These are phyloP conservation scores for carrot (Daucus carota) DNA, from an alignment of 129 eudicot genomes.

Conservation along the genomic window DNA sequence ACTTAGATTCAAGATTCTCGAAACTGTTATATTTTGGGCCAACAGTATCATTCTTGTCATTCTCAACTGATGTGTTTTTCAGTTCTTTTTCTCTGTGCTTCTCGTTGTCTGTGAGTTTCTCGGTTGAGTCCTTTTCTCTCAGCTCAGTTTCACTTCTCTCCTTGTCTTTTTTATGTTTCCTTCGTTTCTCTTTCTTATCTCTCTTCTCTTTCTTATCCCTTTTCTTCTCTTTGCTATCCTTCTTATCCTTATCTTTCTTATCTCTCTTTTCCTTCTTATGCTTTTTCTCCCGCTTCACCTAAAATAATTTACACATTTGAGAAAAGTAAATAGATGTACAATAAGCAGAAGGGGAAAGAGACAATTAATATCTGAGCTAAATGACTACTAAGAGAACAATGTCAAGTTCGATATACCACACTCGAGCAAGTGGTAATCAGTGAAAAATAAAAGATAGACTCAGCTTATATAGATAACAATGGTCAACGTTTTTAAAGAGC, in stretches of 20 bases:
- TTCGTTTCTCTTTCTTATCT: constrained; percentile 28
- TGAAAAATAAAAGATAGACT: not conserved
- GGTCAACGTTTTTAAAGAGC: not conserved
- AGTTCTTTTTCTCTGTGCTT: constrained; percentile 19
- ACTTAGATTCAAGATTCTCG: constrained; percentile 16
- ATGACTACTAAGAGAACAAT: not conserved
- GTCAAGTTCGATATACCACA: not conserved
- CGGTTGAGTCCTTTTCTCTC: constrained; percentile 12
- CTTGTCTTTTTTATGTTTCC: constrained; percentile 33
- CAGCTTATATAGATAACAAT: not conserved
- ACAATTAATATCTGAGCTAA: not conserved
- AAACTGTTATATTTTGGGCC: constrained; percentile 17
- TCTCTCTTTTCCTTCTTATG: constrained; percentile 32
- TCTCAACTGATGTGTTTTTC: constrained; percentile 9
- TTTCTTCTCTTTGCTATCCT: constrained; percentile 32
- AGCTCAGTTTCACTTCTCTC: constrained; percentile 18
- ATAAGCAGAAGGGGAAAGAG: not conserved
- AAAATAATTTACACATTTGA: constrained; percentile 6
- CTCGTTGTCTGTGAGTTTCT: constrained; percentile 22
- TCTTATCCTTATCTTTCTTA: constrained; percentile 28
- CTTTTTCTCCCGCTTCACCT: constrained; percentile 37
- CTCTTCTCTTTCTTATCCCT: constrained; percentile 25
- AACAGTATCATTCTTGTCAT: constrained; percentile 9
- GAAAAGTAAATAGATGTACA: not conserved
- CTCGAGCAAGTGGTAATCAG: not conserved